A percentile compares a stretch with the other conserved stretches of the same genome.
phyloP scores from a whole-genome alignment of 1,284 basidiomycete species.

The Porogramme epimiltina region DNA sequence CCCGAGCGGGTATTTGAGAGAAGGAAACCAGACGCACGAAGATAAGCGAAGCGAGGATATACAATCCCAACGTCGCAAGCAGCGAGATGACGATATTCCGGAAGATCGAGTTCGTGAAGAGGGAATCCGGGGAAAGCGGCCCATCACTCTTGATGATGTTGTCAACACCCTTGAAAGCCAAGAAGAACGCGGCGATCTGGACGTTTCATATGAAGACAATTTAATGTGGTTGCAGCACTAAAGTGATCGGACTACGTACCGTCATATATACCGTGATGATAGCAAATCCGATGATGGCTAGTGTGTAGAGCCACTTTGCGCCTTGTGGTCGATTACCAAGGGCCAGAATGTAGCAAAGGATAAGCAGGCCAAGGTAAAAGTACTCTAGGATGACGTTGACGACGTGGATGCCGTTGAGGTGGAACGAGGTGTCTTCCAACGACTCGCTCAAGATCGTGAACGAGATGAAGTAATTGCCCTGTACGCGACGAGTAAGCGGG shows the following conservation, averaged over 20 bases:
- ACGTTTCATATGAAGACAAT: constrained; percentile 4
- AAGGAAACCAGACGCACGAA: constrained; percentile 61
- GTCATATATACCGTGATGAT: constrained; percentile 94
- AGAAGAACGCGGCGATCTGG: constrained; percentile 75
- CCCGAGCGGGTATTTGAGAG: not conserved
- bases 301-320: constrained; percentile 80
- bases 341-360: constrained; percentile 89
- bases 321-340: constrained; percentile 94
- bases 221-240: not conserved
- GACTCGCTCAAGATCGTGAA: constrained; percentile 79
- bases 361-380: constrained; percentile 83
- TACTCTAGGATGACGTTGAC: constrained; percentile 85
- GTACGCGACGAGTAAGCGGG: not conserved
- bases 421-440: constrained; percentile 63
- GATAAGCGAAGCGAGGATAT: constrained; percentile 78
- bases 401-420: constrained; percentile 63
- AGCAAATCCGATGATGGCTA: constrained; percentile 82
- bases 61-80: constrained; percentile 85
- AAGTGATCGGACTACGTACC: constrained; percentile 44
- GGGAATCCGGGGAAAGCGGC: constrained; percentile 48
- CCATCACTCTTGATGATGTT: constrained; percentile 51
- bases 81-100: constrained; percentile 85
- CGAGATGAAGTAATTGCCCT: constrained; percentile 91
- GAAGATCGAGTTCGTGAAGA: constrained; percentile 82
- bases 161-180: constrained; percentile 81